Base-by-base conservation (phyloP, 306 rosid species). In the Corylus americana region DNA sequence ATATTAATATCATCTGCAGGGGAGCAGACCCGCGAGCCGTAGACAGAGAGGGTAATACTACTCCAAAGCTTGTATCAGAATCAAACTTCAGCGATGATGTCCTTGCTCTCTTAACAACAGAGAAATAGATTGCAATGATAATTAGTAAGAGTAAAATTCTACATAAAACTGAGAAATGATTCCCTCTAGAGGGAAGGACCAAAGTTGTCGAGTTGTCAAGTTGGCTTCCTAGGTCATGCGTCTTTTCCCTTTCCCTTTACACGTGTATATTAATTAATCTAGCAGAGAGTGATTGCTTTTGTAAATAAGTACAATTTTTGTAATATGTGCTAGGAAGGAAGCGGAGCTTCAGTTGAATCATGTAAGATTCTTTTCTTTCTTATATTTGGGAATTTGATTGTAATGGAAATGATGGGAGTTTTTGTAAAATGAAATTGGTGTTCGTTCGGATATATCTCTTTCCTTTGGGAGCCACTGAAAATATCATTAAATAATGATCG, bases 21-120 rank as follows among this genome's bases (percentile, higher is more conserved):
- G 93, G 97, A 79, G 93, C 91, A 55, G 78, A 87, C 85, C 79
- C 84, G 59, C 78, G 72, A 58, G 74, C 85, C 6, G 66, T 69
- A n/a, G 93, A 90, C 53, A 79, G 62, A 75, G 93, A 86, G 68
- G 94, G 89, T 70, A 87, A 83, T 78, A 86, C 89, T 37, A 90
- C 94, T 58, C 67, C 78, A 54, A 85, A 82, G 80, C 86, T 92
- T 70, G 88, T 86, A 53, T 81, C 85, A 37, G 84, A 80, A 80
- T 74, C 94, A 14, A 64, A 73, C 75, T 76, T 75, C 66, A 73
- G 74, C 82, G 75, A 64, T 2, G 97, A 84, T 57, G 72, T 89
- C 35, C 75, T 84, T 5, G 70, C 77, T 74, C 88, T 92, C 57
- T 70, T 90, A 66, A 64, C 73, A 66, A 64, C 73, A 67, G 77